phyloP scores from a whole-genome alignment of 306 rosid species.

The Boehmeria nivea region DNA sequence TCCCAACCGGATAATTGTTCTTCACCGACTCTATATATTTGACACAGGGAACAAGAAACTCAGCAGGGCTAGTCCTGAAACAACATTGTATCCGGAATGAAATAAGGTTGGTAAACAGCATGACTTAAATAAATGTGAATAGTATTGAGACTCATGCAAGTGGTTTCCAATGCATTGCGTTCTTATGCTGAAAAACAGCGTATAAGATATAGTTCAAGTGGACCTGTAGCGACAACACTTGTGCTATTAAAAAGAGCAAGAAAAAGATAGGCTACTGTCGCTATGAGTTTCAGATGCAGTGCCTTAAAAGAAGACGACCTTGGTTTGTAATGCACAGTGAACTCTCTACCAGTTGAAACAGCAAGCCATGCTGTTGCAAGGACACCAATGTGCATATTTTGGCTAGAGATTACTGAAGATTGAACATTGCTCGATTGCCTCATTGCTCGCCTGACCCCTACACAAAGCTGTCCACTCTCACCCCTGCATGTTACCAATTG shows the following conservation, averaged over 20 bases:
- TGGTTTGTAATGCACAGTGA: constrained; percentile 90
- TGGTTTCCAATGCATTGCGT: too few relatives aligned
- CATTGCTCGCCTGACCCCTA: constrained; percentile 95
- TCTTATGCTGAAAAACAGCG: too few relatives aligned
- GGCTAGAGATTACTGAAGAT: constrained; percentile 90
- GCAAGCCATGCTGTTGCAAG: constrained; percentile 99
- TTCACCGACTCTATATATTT: constrained; percentile 73
- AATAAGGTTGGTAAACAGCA: neutral
- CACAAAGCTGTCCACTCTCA: constrained; percentile 89
- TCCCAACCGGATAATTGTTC: constrained; percentile 64
- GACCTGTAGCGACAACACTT: too few relatives aligned
- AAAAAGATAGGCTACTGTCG: too few relatives aligned
- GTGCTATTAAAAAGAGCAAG: neutral
- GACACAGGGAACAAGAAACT: constrained; percentile 76
- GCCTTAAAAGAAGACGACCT: constrained; percentile 32
- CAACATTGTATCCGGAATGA: neutral
- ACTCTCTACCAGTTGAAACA: constrained; percentile 64
- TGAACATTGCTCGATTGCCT: constrained; percentile 80
- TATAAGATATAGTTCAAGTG: too few relatives aligned
- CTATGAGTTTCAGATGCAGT: neutral
- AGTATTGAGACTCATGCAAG: too few relatives aligned
- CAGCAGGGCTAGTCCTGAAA: constrained; percentile 85
- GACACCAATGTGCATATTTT: constrained; percentile 96
- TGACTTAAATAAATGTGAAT: too few relatives aligned
- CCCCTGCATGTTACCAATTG: constrained; percentile 56